Evolutionary conservation across 2,329 filamentous ascomycete genomes (phyloP), one percentile per base, ranked within the genome.

Genomic region (Beauveria sp.): DNA sequence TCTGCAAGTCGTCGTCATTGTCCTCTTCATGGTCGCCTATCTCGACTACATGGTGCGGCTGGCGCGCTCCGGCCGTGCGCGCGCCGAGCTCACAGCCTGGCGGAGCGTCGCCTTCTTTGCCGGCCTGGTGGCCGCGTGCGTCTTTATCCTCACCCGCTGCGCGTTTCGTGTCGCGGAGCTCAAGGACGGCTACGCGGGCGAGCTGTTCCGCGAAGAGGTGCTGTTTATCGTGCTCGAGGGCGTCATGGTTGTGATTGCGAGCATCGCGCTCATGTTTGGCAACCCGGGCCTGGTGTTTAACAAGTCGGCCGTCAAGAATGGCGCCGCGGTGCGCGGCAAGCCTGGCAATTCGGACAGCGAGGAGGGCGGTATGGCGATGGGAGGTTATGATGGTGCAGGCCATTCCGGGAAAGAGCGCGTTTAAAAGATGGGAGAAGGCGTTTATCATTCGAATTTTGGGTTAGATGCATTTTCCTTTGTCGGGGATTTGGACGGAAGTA

Each of bases 161-260:
- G 78, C 82, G 56, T 89, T 84, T 71, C 82, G 87, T 62, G 83
- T 88, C 41, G 82, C 81, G 5, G 87, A 90, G 76, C 74, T 90
- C 58, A 80, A 79, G 63, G 79, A 86, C 40, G 87, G 87, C 4
- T 90, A 86, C 75, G 46, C 68, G 26, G 84, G 84, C 1, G 68
- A 7, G 52, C 52, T 54, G 20, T 54, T 54, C 2, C 52, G 52
- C 52, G 52, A 54, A 16, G 37, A 54, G 52, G 18, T 24, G 20
- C 52, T 24, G 16, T 61, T 24, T 60, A 61, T 62, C 37, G 48
- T 44, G 41, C 61, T 62, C 14, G 63, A 61, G 20, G 54, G 51
- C 44, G 63, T 68, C 16, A 61, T 76, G 14, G 72, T 79, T 20
- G 68, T 73, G 16, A 61, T 77, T 10, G 76, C 76, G 14, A 72